Evolutionary conservation across 352 stramenopile genomes (phyloP), one percentile per base, ranked within the genome.

Genomic region (Pythium insidiosum): DNA sequence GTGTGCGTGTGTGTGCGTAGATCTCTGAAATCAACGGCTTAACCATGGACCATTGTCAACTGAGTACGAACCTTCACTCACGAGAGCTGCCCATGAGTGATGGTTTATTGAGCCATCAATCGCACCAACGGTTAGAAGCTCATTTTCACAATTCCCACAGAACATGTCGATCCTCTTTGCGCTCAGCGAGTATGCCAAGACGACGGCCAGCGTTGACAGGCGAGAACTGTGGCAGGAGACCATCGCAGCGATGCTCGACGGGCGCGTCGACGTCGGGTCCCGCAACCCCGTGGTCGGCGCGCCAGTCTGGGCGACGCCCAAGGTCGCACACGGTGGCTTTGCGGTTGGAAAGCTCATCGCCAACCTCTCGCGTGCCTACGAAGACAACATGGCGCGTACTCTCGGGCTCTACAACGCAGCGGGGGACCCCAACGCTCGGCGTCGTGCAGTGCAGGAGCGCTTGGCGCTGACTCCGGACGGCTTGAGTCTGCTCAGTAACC

Each of bases 91-190:
- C n/a, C n/a, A n/a, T n/a, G n/a, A n/a, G n/a, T n/a, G n/a, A n/a
- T n/a, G n/a, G n/a, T n/a, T n/a, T n/a, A n/a, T n/a, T n/a, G n/a
- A n/a, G n/a, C n/a, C n/a, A n/a, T n/a, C n/a, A n/a, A n/a, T n/a
- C n/a, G n/a, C n/a, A n/a, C n/a, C n/a, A n/a, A n/a, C n/a, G n/a
- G n/a, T n/a, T n/a, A n/a, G n/a, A n/a, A n/a, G 28, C 28, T 15
- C 28, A 13, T 33, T 33, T 33, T 9, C 28, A 9, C 28, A 33
- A 15, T 15, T 13, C 9, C 28, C 28, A 9, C 28, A 33, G 28
- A 33, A 9, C 28, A 33, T 60, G 52, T 60, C 52, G 13, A 38
- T 60, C 46, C 18, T n/a, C 15, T 60, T 51, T 29, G 52, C 46
- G 7, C 1, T 34, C 13, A 18, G 11, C 5, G 45, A 60, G 35